These are phyloP conservation scores for Halophytophthora polymorphica DNA, from an alignment of 352 stramenopile genomes.

Conservation along the genomic window DNA sequence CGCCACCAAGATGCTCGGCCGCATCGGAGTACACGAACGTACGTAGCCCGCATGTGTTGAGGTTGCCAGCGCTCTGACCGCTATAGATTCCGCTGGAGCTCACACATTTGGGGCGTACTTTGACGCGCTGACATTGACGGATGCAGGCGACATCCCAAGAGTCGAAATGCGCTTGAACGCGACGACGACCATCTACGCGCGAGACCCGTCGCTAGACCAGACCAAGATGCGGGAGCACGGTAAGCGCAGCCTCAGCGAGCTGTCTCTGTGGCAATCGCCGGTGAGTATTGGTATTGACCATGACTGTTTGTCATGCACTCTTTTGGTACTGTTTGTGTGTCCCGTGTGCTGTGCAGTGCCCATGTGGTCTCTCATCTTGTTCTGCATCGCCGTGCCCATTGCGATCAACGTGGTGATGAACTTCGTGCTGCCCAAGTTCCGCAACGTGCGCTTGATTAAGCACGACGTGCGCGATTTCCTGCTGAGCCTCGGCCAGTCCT, in stretches of 20 bases:
- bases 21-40: constrained; percentile 24
- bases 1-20: constrained; percentile 20
- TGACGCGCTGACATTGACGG: too few relatives aligned
- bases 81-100: background rate
- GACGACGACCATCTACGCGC: constrained; percentile 39
- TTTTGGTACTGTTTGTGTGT: background rate
- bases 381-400: constrained; percentile 37
- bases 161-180: constrained; percentile 43
- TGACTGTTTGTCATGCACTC: background rate
- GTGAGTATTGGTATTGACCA: background rate
- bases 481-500: constrained; percentile 52
- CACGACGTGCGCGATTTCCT: constrained; percentile 75
- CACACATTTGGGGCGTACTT: background rate
- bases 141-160: constrained; percentile 37
- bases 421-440: constrained; percentile 46
- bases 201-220: constrained; percentile 45
- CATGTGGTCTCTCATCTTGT: constrained; percentile 41
- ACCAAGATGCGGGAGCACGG: constrained; percentile 43
- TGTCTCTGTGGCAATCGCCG: background rate
- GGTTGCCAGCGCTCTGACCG: background rate
- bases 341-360: constrained; percentile 29
- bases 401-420: constrained; percentile 53
- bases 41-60: background rate
- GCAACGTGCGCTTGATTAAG: constrained; percentile 42
- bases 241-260: constrained; percentile 2